phyloP scores from a whole-genome alignment of 257 asterid genomes.

The Rhazya stricta region DNA sequence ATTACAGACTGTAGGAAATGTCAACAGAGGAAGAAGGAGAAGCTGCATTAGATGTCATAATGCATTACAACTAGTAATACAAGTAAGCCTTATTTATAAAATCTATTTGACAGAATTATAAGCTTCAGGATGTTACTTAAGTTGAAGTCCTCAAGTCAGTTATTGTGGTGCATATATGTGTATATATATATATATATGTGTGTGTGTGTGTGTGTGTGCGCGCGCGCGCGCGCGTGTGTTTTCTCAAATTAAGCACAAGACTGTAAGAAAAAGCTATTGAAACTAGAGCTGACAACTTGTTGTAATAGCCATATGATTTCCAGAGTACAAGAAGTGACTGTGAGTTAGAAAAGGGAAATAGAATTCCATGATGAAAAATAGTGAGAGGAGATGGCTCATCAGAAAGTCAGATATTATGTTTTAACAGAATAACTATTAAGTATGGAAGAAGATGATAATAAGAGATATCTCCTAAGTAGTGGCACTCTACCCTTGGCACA shows the following conservation, averaged over 20 bases:
- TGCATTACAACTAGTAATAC: neutral
- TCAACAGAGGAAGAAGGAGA: neutral
- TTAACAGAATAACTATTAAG: neutral
- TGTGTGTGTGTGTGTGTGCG: no score
- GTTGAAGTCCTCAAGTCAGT: neutral
- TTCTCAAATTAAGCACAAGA: neutral
- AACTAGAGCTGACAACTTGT: neutral
- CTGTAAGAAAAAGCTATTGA: neutral
- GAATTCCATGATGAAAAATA: neutral
- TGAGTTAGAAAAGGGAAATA: slow-evolving; percentile 3
- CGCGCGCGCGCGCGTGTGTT: no score
- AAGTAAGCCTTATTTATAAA: neutral
- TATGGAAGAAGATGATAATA: neutral
- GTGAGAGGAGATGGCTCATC: neutral
- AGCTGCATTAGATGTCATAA: neutral
- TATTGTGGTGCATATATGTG: neutral
- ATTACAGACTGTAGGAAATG: neutral
- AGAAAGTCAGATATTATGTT: neutral
- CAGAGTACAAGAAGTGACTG: neutral
- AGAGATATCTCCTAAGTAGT: neutral
- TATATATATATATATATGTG: no score
- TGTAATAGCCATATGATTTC: neutral
- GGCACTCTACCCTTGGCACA: neutral
- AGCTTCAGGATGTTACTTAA: neutral
- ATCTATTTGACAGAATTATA: neutral